Base-by-base conservation (phyloP, 2,329 filamentous ascomycete genomes). In the Aspergillus phoenicis region DNA sequence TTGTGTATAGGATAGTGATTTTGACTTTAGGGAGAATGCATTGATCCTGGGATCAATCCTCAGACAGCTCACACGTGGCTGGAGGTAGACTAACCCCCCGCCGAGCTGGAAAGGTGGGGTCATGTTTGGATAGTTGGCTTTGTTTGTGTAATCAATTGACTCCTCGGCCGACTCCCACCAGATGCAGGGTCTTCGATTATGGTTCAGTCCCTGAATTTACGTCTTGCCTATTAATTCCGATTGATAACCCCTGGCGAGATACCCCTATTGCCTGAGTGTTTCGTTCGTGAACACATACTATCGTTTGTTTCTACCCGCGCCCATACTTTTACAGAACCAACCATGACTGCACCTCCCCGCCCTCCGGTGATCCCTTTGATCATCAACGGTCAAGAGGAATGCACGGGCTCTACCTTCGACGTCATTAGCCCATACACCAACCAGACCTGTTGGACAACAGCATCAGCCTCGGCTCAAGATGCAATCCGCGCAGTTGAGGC, bases 371-470 rank as follows among this genome's bases (percentile, higher is more conserved):
- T 78, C 28, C 76, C 76, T 26, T 60, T 78, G 26, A 65, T 77
- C n/a, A 78, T 78, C 60, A 73, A 78, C 49, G 75, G 75, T 54
- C 66, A 71, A 41, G 73, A 77, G 55, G 72, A 74, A 57, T 61
- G 64, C 43, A 64, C 70, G 2, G 49, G 68, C 8, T 59, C 68
- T 1, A 72, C 72, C 8, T 78, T 77, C 61, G 70, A 74, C 36
- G 82, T 91, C 20, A 77, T 81, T 60, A 85, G 82, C 26, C 88
- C 89, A 5, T 73, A 75, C 20, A 80, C 79, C 57, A 68, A 85
- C 79, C 60, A 83, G 70, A 67, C 81, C 28, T 76, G 85, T 52
- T 82, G 87, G 73, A 77, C 83, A 60, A 78, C 82, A 48, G 84
- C 83, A 52, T 81, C 82, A n/a, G 84, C 83, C 17, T 68, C 61